Evolutionary conservation across 108 stramenopile genomes (phyloP), one percentile per base, ranked within the genome.

Genomic region (Fistulifera solaris): DNA sequence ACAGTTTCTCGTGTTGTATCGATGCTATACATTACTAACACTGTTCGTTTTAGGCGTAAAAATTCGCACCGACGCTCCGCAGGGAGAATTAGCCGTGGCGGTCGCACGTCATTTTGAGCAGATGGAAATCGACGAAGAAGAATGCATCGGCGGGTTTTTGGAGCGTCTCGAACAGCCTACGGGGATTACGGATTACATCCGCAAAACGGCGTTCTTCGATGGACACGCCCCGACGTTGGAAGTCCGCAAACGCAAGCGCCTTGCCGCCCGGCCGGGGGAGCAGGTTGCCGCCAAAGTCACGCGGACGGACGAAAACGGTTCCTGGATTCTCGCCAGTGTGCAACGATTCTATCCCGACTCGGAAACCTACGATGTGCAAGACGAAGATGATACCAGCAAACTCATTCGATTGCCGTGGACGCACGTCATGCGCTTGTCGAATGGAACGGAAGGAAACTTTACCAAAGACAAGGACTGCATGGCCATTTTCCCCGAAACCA

Each of bases 401-500:
- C 67, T 93, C 14, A 89, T 96, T 51, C 86, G 93, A n/a, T 65
- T 96, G 53, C 95, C 95, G 1, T 93, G 80, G 85, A 71, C 70
- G 56, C 87, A 93, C 67, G 93, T 96, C 47, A 94, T 94, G 89
- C 72, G 95, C 18, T 60, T 96, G 40, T 63, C 66, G 19, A 87
- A 70, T 1, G 93, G 90, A 13, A 71, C 75, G 11, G 94, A 95
- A 64, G 83, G 82, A 0, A 83, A 84, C 53, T 89, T 93, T 61
- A 65, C 72, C 5, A 94, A 93, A 68, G 86, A 88, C 5, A 83
- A 85, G 6, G 68, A 75, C 38, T 93, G 93, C 54, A 92, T 97
- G 89, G 98, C 98, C n/a, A 96, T 98, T 47, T 98, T 98, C 66
- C 98, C 98, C 1, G 96, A 97, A 72, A 98, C 96, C 1, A 97